phyloP scores from a whole-genome alignment of 192 early-diverging fungal species.

The Phlyctochytrium bullatum region DNA sequence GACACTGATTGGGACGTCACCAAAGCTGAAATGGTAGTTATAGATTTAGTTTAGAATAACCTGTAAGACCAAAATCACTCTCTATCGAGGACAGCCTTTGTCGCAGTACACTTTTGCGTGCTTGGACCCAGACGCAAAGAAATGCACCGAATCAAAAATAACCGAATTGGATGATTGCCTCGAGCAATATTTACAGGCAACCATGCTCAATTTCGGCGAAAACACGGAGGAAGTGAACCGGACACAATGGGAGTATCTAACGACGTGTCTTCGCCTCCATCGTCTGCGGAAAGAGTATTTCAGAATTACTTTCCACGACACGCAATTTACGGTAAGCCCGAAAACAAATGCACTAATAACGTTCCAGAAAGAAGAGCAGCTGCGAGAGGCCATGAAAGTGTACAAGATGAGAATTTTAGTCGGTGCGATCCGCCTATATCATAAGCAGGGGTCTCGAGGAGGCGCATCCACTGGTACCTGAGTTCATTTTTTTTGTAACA shows the following conservation, averaged over 20 bases:
- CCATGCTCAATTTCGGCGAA: constrained; percentile 46
- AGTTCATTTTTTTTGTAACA: constrained; percentile 1
- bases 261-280: constrained; percentile 35
- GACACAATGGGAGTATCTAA: constrained; percentile 44
- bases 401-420: constrained; percentile 53
- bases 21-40: background rate
- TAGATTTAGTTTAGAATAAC: background rate
- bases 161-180: constrained; percentile 48
- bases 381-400: constrained; percentile 37
- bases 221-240: constrained; percentile 46
- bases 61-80: background rate
- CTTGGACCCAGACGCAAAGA: constrained; percentile 37
- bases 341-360: background rate
- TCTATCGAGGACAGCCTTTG: background rate
- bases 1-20: background rate
- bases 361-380: constrained; percentile 31
- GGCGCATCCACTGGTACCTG: constrained; percentile 35
- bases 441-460: constrained; percentile 46
- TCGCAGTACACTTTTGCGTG: constrained; percentile 27
- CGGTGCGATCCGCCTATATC: constrained; percentile 44
- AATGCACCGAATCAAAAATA: constrained; percentile 41
- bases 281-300: constrained; percentile 40
- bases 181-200: constrained; percentile 43
- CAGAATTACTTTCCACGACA: constrained; percentile 9
- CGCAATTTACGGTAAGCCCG: constrained; percentile 21